Evolutionary conservation across 106 monocot species (phyloP), one percentile per base, ranked within the genome.

Genomic region (Dioscorea zingiberensis): DNA sequence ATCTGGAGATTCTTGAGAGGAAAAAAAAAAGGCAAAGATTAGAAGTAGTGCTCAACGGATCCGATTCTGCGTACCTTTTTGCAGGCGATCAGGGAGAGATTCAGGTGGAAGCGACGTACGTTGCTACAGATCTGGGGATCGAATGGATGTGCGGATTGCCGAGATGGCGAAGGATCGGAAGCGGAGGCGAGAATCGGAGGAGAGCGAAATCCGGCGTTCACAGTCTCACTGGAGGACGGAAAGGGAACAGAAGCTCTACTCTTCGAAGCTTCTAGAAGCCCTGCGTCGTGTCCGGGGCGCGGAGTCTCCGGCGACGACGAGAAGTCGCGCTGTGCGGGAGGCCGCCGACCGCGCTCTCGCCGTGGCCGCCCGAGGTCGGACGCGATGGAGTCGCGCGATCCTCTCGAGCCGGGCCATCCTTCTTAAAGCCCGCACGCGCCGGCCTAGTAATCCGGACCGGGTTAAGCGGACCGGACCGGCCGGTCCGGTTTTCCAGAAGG

Each of bases 301-400:
- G 17, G 55, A 59, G 12, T 8, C 44, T 14, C 27, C 69, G 63
- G 10, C 46, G 28, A 58, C 73, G 15, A 64, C 73, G 4, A 59
- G 77, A 46, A 78, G 82, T 61, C 80, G 88, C 8, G 77, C 71
- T 26, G 68, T 97, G 27, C 78, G 91, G 18, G 85, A 86, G 55
- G 97, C 97, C 5, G 91, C 97, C 0, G 88, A 97, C 70, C 83
- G 91, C 16, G 81, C 70, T 44, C 84, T 97, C 9, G 97, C 97
- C 24, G 60, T 66, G 24, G 76, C 88, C 27, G 91, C 83, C 2
- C 69, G 81, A 11, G 91, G 97, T 22, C 78, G 97, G 12, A 81
- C 84, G 25, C 76, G 85, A 16, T 97, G 97, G 94, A 91, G 90
- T 77, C 94, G 91, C 54, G 90, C 94, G 1, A 83, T 94, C 71